These are phyloP conservation scores for Xanthoceras sorbifolium DNA, from an alignment of 345 rosid genomes.

Conservation along the genomic window DNA sequence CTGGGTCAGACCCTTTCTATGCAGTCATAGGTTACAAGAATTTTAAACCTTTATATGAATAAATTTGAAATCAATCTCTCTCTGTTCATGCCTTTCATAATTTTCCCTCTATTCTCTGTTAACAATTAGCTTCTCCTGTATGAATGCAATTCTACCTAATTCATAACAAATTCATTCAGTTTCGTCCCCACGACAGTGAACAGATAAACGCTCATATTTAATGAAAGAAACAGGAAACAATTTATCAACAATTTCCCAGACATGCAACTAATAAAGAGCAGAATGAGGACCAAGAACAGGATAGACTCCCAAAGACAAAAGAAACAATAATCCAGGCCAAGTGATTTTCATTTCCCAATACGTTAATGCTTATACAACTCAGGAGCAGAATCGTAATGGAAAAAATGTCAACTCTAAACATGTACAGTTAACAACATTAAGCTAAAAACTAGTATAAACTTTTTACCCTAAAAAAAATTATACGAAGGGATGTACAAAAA, in stretches of 20 bases:
- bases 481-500: constrained; percentile 1
- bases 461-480: too few species aligned
- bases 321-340: neutral
- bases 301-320: neutral
- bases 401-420: neutral
- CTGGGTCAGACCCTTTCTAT: constrained; percentile 80
- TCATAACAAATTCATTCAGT: neutral
- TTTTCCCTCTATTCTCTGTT: too few species aligned
- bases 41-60: constrained; percentile 69
- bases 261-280: too few species aligned
- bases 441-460: neutral
- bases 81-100: neutral
- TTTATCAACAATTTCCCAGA: neutral
- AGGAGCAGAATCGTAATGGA: neutral
- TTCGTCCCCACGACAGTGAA: neutral
- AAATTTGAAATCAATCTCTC: neutral
- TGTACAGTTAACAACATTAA: neutral
- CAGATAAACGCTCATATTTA: neutral
- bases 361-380: neutral
- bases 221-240: neutral
- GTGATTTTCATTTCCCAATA: too few species aligned
- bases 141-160: neutral
- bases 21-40: constrained; percentile 86
- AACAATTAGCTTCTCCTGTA: too few species aligned
- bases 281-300: too few species aligned